Evolutionary conservation across 2,329 filamentous ascomycete genomes (phyloP).

Genomic region (Parafenestella ontariensis): DNA sequence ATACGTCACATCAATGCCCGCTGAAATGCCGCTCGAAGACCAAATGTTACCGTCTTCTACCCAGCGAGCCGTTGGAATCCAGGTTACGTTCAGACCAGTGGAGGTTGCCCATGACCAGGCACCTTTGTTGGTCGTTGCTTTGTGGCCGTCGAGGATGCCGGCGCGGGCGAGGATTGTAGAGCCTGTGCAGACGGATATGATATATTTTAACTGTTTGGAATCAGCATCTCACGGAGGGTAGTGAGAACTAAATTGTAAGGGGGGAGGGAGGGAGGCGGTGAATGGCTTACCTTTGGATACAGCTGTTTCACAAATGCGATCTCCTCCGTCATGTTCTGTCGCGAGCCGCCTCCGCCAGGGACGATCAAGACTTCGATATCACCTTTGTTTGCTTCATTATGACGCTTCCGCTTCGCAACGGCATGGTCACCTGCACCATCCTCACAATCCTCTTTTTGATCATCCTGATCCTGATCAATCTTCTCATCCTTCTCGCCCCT

Average conservation of each 20-base stretch:
- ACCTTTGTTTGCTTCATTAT: background rate
- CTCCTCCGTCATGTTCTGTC: slow-evolving; percentile 43
- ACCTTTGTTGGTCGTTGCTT: slow-evolving; percentile 72
- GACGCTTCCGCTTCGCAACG: slow-evolving; percentile 10
- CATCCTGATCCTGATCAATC: too few species aligned
- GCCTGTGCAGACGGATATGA: slow-evolving; percentile 73
- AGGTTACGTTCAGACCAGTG: slow-evolving; percentile 56
- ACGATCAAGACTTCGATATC: slow-evolving; percentile 69
- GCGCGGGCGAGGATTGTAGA: slow-evolving; percentile 63
- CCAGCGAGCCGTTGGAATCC: slow-evolving; percentile 67
- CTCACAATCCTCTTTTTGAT: background rate
- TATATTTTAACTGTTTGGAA: slow-evolving; percentile 48
- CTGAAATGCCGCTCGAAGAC: slow-evolving; percentile 68
- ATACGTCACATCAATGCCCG: slow-evolving; percentile 67
- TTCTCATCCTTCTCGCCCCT: slow-evolving; percentile 19
- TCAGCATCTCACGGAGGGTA: background rate
- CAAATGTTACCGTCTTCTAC: slow-evolving; percentile 71
- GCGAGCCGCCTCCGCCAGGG: slow-evolving; percentile 65
- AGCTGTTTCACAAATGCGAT: slow-evolving; percentile 57
- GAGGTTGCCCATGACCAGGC: slow-evolving; percentile 58
- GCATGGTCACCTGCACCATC: slow-evolving; percentile 14
- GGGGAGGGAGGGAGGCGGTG: slow-evolving; percentile 24
- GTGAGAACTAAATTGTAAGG: background rate
- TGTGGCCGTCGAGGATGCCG: slow-evolving; percentile 65
- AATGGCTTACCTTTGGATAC: slow-evolving; percentile 54